Percentiles rank a stretch among this genome's conserved stretches.
Evolutionary conservation across 2,329 filamentous ascomycete species (phyloP).

Genomic region (Eutypella sp.): DNA sequence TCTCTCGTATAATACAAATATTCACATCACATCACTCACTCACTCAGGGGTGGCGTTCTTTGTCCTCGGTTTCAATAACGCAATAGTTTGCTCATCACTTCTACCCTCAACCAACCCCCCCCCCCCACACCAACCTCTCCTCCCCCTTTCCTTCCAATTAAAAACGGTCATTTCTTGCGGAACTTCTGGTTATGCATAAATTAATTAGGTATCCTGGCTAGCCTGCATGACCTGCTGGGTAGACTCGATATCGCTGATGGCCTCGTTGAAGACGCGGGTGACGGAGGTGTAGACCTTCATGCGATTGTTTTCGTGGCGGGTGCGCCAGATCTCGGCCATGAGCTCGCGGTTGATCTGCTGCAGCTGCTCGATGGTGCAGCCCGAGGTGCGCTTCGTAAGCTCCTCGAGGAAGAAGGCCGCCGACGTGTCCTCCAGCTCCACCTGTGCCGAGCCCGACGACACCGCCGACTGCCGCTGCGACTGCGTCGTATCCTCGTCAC

Average conservation of each 20-base stretch:
- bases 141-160: background rate
- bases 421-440: constrained; percentile 42
- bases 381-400: constrained; percentile 64
- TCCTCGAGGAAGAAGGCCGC: constrained; percentile 56
- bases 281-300: constrained; percentile 63
- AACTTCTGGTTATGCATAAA: no score
- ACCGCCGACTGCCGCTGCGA: constrained; percentile 23
- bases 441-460: constrained; percentile 38
- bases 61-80: no score
- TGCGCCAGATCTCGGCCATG: constrained; percentile 86
- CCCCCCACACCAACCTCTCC: no score
- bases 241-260: constrained; percentile 62
- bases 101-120: no score
- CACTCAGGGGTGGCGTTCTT: no score
- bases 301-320: constrained; percentile 77
- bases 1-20: no score
- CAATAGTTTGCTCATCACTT: no score
- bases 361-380: constrained; percentile 85
- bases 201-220: no score
- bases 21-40: no score
- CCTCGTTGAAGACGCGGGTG: constrained; percentile 68
- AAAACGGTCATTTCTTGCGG: background rate
- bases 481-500: constrained; percentile 23
- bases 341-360: constrained; percentile 88
- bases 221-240: constrained; percentile 39